Conservation (phyloP, 306 rosid species). For the Vigna angularis region DNA sequence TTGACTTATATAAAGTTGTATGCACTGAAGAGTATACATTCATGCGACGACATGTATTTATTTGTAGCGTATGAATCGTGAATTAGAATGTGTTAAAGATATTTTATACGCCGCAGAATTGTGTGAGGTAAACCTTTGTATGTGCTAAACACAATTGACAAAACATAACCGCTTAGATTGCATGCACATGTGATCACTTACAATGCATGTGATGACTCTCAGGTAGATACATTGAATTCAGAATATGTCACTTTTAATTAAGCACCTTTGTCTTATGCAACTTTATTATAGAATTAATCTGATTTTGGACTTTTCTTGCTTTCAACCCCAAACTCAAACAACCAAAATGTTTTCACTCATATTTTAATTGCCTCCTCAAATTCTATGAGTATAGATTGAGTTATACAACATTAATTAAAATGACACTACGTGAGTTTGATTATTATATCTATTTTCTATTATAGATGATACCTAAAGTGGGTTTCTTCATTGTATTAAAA, state of each 20-base stretch:
- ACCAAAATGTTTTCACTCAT: background rate
- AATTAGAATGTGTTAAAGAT: too few relatives aligned
- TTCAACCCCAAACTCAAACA: background rate
- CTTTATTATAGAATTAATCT: background rate
- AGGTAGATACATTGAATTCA: slow-evolving; percentile 12
- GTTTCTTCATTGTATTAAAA: background rate
- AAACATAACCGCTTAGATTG: background rate
- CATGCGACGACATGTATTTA: too few relatives aligned
- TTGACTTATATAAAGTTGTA: too few relatives aligned
- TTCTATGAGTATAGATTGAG: background rate
- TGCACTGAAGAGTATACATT: too few relatives aligned
- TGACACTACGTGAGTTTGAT: background rate
- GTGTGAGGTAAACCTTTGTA: background rate
- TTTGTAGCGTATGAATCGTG: too few relatives aligned
- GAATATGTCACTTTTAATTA: slow-evolving; percentile 7
- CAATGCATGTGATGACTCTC: slow-evolving; percentile 14
- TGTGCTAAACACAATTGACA: background rate
- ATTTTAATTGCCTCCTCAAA: background rate
- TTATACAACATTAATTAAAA: background rate
- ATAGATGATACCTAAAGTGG: background rate
- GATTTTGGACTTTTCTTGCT: background rate
- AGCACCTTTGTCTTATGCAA: background rate
- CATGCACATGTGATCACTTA: slow-evolving; percentile 11
- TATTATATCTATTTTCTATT: background rate
- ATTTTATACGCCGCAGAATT: background rate